Conservation (phyloP, 208 protist species). For the Leishmania braziliensis region DNA sequence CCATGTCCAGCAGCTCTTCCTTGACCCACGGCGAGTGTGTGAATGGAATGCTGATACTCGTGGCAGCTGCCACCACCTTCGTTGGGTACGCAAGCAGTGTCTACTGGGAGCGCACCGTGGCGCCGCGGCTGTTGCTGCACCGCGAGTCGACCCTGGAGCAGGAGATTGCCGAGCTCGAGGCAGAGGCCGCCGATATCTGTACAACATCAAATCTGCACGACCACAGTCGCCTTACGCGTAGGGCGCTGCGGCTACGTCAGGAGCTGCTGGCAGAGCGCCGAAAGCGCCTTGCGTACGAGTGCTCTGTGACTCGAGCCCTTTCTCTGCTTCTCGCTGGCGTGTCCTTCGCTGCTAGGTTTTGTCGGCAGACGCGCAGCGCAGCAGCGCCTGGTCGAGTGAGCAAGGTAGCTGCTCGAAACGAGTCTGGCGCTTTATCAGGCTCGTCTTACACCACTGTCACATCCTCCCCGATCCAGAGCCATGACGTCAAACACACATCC, state of each 20-base stretch:
- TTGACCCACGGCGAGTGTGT: constrained; percentile 22
- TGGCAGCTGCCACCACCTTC: constrained; percentile 18
- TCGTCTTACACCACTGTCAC: not conserved
- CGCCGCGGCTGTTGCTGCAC: constrained; percentile 41
- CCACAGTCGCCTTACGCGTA: constrained; percentile 44
- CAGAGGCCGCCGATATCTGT: constrained; percentile 37
- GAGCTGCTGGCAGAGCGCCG: constrained; percentile 35
- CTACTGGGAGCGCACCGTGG: constrained; percentile 41
- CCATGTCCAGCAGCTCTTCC: constrained; percentile 8
- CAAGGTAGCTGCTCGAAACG: not conserved
- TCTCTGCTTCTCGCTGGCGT: constrained; percentile 10
- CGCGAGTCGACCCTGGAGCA: constrained; percentile 45
- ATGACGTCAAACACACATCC: not conserved
- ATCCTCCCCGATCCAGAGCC: not conserved
- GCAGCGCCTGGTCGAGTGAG: not conserved
- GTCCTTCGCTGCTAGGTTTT: not conserved
- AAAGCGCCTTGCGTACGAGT: constrained; percentile 27
- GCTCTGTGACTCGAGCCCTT: constrained; percentile 13
- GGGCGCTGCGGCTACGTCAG: constrained; percentile 29
- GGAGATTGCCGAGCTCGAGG: constrained; percentile 39
- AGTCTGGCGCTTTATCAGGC: not conserved
- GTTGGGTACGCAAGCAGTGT: constrained; percentile 41
- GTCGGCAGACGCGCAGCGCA: not conserved
- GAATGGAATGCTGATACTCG: constrained; percentile 17
- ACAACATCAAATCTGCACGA: constrained; percentile 37